phyloP scores from a whole-genome alignment of 352 stramenopile species.

The Paralagenidium karlingii region DNA sequence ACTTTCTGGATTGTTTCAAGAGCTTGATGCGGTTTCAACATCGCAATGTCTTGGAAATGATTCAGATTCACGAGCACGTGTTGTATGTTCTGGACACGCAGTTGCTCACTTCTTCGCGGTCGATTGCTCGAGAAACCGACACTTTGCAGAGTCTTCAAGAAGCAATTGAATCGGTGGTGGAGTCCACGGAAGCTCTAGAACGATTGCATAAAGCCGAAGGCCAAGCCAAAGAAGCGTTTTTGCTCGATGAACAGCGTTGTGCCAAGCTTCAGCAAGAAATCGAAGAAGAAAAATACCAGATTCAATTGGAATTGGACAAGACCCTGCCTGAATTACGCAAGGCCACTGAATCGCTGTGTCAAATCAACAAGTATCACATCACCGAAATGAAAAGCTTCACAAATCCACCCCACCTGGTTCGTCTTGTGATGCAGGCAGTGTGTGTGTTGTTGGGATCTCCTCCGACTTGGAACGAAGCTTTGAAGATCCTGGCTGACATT shows the following conservation, averaged over 20 bases:
- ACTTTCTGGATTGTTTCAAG: constrained; percentile 28
- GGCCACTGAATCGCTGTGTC: constrained; percentile 40
- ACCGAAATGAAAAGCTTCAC: constrained; percentile 73
- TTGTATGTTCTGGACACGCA: constrained; percentile 15
- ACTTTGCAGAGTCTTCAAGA: constrained; percentile 16
- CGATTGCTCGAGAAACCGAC: constrained; percentile 21
- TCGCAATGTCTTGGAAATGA: constrained; percentile 11
- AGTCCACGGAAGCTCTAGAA: constrained; percentile 12
- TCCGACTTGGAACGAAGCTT: constrained; percentile 51
- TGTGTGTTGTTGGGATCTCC: constrained; percentile 41
- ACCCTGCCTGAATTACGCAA: constrained; percentile 40
- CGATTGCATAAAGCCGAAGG: constrained; percentile 22
- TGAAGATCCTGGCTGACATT: constrained; percentile 55
- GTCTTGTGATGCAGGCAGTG: constrained; percentile 64
- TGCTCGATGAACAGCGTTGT: constrained; percentile 45
- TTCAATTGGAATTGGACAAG: constrained; percentile 42
- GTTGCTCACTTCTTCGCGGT: constrained; percentile 10
- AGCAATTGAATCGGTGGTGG: constrained; percentile 14
- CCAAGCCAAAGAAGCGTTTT: constrained; percentile 26
- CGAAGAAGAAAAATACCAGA: constrained; percentile 25
- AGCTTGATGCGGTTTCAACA: constrained; percentile 30
- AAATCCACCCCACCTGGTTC: constrained; percentile 51
- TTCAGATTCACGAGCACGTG: constrained; percentile 3
- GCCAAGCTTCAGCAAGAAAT: constrained; percentile 36
- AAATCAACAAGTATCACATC: constrained; percentile 74